Evolutionary conservation across 331 rosid genomes (phyloP).

Genomic region (Rhamnella rubrinervis): DNA sequence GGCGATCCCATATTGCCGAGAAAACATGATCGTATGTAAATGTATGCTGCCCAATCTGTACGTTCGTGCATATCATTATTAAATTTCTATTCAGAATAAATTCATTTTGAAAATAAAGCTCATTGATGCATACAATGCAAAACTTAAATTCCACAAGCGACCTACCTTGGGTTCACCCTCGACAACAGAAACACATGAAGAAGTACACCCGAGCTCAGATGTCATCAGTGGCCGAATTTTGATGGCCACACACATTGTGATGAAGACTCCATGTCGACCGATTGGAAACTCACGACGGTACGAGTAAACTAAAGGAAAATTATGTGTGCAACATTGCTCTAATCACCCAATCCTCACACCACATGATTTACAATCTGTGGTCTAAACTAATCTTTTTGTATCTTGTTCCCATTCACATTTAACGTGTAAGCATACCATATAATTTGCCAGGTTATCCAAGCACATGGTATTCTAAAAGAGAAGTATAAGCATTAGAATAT

Average conservation of each 20-base stretch:
- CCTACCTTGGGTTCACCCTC: constrained; percentile 83
- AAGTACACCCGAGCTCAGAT: constrained; percentile 85
- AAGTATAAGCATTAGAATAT: constrained; percentile 14
- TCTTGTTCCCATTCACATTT: not conserved
- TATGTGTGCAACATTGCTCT: not conserved
- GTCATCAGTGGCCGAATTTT: constrained; percentile 79
- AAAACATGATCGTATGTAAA: constrained; percentile 81
- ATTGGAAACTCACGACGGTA: too few relatives aligned
- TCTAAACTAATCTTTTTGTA: not conserved
- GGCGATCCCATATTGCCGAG: constrained; percentile 48
- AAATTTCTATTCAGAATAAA: not conserved
- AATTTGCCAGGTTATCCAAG: not conserved
- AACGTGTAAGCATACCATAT: not conserved
- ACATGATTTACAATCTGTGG: not conserved
- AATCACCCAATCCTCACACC: not conserved
- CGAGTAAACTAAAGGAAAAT: not conserved
- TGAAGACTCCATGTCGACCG: constrained; percentile 50
- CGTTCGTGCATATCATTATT: constrained; percentile 12
- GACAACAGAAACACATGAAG: constrained; percentile 72
- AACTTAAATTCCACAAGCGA: not conserved
- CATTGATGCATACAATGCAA: not conserved
- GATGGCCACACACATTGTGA: constrained; percentile 73
- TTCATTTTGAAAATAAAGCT: not conserved
- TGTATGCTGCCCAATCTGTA: constrained; percentile 75
- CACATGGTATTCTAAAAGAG: not conserved